Evolutionary conservation across 331 rosid species (phyloP), one percentile per base, ranked within the genome.

Genomic region (Quercus tomentella): DNA sequence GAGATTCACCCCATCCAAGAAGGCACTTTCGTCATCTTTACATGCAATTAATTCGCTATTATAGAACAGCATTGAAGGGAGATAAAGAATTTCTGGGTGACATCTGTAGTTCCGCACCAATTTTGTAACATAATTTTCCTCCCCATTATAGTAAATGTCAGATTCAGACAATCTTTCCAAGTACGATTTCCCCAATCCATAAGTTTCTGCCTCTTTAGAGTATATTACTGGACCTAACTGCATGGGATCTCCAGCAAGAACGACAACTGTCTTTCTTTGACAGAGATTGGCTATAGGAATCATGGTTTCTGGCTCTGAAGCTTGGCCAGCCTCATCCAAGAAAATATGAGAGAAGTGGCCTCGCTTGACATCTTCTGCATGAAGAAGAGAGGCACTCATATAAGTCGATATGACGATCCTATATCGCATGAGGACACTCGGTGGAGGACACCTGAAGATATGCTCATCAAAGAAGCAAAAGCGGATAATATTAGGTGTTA

Each of bases 281-380:
- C 90, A 89, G 77, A 91, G 88, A 78, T 82, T 88, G 18, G 98
- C 86, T 70, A 96, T 70, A 18, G 99, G 92, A 75, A 93, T 86
- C 92, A 96, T 82, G 73, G 91, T 90, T 82, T 96, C 98, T 56
- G 98, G 96, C 86, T 96, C 97, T n/a, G 99, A 96, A 78, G 99
- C 99, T 82, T 96, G 99, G 84, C 97, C 97, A 83, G 98, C 94
- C 89, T 96, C 99, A 55, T 96, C 99, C 87, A 96, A 88, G 89
- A 96, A 89, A 63, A 96, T 86, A 81, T 96, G 98, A 78, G 98
- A 87, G 83, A 96, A 93, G 82, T 96, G 93, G 66, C 97, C 98
- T 9, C 75, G 93, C 25, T 21, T n/a, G 66, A 96, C 81, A 76
- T 81, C 96, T 85, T 90, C 98, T 9, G 92, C 89, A 79, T 80